Percentiles rank a stretch among this genome's conserved stretches.
phyloP scores from a whole-genome alignment of 1,284 basidiomycete species.

The Malassezia cuniculi region DNA sequence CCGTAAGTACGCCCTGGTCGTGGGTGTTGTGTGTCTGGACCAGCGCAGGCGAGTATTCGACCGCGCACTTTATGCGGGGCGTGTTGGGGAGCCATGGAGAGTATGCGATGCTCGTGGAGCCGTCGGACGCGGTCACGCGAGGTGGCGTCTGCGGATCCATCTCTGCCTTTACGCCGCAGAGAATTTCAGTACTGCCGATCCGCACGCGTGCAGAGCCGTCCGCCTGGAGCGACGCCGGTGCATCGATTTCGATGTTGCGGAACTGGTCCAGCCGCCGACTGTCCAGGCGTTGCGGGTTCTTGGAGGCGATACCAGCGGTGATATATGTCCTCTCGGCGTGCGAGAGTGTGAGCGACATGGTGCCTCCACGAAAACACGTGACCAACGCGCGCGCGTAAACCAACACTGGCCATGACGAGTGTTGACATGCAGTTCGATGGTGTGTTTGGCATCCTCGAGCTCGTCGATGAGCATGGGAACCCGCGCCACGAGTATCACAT shows the following conservation, averaged over 20 bases:
- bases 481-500: neutral
- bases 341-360: constrained; percentile 18
- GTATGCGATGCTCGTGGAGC: neutral
- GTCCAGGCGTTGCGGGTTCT: constrained; percentile 28
- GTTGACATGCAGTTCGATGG: neutral
- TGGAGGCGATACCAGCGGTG: constrained; percentile 23
- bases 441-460: constrained; percentile 1
- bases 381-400: neutral
- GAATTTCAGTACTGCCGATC: constrained; percentile 30
- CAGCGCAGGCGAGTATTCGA: constrained; percentile 11
- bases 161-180: constrained; percentile 36
- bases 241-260: constrained; percentile 23
- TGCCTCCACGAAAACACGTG: constrained; percentile 1
- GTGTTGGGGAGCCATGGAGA: constrained; percentile 7
- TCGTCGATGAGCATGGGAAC: constrained; percentile 1
- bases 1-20: neutral
- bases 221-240: constrained; percentile 22
- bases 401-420: neutral
- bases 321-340: constrained; percentile 31
- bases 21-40: constrained; percentile 4
- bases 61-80: constrained; percentile 4
- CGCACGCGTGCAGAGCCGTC: constrained; percentile 28
- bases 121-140: neutral
- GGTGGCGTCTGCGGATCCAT: constrained; percentile 5
- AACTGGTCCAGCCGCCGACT: constrained; percentile 23